Evolutionary conservation across 352 stramenopile species (phyloP), one percentile per base, ranked within the genome.

Genomic region (Phytophthora pseudosyringae): DNA sequence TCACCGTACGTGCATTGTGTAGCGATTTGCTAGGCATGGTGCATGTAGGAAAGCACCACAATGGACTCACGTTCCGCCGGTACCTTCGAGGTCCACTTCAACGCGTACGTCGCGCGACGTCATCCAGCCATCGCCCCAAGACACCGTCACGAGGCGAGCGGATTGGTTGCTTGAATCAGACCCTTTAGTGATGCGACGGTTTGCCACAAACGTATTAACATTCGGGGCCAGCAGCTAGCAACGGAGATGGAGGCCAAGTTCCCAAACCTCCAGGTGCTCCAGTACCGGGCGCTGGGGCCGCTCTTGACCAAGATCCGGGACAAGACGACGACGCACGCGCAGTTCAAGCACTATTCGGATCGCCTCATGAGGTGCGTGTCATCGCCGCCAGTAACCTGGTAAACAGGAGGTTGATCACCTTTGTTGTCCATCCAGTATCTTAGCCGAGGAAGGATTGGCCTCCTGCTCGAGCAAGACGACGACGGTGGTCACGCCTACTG

Each of bases 331-430:
- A 58, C 68, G 26, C 79, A 89, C 49, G 76, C 71, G 54, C 67
- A 89, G 56, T 92, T 92, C 70, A 90, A 90, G 74, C 75, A 83
- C 59, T 89, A 83, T 54, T 73, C 83, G n/a, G 83, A 92, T 58
- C 83, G 83, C 2, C 68, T 92, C 69, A 89, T 92, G 83, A 66
- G 69, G 83, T 90, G 38, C 21, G 31, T 21, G 15, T n/a, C 13
- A 18, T 41, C 36, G 36, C 16, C 21, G 21, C 2, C 21, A 2
- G 21, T 21, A 21, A 2, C 21, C 2, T 21, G 21, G 1, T 2
- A 2, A 2, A 21, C 21, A 21, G 21, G 21, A 21, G 21, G 21
- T 2, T 21, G 1, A 21, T 21, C 21, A 21, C 21, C 2, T 21
- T 21, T 21, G 21, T 18, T 43, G 13, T 43, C 4, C 18, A n/a